Evolutionary conservation across 352 stramenopile species (phyloP).

Genomic region (Pythium inflatum): DNA sequence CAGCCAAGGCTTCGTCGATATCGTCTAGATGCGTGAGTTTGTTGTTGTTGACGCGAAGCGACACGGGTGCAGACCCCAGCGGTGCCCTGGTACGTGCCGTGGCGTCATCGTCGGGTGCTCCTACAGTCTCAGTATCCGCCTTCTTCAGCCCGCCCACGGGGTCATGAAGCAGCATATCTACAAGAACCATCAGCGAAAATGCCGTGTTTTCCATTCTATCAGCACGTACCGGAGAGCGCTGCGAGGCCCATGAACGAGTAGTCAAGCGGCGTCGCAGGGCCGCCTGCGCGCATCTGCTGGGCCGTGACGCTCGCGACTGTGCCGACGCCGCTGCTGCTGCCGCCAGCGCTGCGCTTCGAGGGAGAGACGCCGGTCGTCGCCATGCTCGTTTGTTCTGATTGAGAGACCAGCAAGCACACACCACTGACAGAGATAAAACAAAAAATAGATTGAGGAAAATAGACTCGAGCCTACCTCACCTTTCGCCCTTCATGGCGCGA

Average conservation of each 20-base stretch:
- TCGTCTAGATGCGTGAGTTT: constrained; percentile 53
- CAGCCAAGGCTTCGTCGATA: constrained; percentile 52
- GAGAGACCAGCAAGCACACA: no score
- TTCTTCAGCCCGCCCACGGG: constrained; percentile 65
- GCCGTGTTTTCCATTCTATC: neutral
- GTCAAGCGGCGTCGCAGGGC: constrained; percentile 45
- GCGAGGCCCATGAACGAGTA: constrained; percentile 76
- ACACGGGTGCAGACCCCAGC: constrained; percentile 29
- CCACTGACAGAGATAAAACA: neutral
- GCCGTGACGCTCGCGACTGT: constrained; percentile 28
- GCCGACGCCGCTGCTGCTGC: neutral
- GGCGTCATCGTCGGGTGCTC: neutral
- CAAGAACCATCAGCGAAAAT: neutral
- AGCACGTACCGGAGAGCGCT: constrained; percentile 48
- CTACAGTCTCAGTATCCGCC: neutral
- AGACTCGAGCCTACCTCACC: neutral
- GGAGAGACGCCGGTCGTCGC: constrained; percentile 11
- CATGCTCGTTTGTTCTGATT: neutral
- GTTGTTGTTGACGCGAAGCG: constrained; percentile 73
- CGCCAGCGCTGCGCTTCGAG: constrained; percentile 11
- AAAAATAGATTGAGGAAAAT: neutral
- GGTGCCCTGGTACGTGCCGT: neutral
- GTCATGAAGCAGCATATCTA: constrained; percentile 67
- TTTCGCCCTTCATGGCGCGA: neutral
- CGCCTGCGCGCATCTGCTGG: constrained; percentile 23